Base-by-base conservation (phyloP, 768 basidiomycete genomes). In the Boletus reticulatus region DNA sequence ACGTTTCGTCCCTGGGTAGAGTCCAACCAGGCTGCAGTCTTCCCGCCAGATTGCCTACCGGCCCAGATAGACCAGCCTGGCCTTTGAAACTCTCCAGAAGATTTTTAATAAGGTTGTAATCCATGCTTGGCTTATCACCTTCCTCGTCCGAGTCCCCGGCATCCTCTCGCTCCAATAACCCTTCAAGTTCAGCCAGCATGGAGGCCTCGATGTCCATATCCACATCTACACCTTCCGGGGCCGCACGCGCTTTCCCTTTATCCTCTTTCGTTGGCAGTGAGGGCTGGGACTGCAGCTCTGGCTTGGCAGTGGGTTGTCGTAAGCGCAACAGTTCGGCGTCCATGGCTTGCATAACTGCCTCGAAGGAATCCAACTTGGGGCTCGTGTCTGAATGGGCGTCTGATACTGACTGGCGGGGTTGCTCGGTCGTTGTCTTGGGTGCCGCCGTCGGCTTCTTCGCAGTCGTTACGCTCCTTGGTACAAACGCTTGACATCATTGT, bases 11-110 rank as follows among this genome's bases (percentile, higher is more conserved):
- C 63, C 88, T 77, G 11, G 92, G 92, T 37, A 94, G 70, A 41
- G 78, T 77, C 79, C 90, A 91, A 1, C 80, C 88, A 43, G 85
- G 84, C 52, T 90, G 84, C 57, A 99, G 68, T 60, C 94, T 78
- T 39, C 97, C 92, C 41, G 87, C 90, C 43, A 99, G 75, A 66
- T 87, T 97, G 50, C 95, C 81, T 14, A 97, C 95, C 22, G 95
- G 97, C 1, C 97, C 97, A 24, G 91, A 84, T 48, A 91, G 72
- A 22, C 97, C 97, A 9, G 69, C 89, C 67, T 99, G 97, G 59
- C 87, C 87, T 68, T 92, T 93, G 78, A 92, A 98, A 72, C 94
- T 96, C 75, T 97, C 94, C 71, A 98, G 72, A 71, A 99, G 94
- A 71, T 97, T 96, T 74, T 93, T 96, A 76, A 98, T 96, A 64